Base-by-base conservation (phyloP, 129 eudicot species). In the Scalesia atractyloides region DNA sequence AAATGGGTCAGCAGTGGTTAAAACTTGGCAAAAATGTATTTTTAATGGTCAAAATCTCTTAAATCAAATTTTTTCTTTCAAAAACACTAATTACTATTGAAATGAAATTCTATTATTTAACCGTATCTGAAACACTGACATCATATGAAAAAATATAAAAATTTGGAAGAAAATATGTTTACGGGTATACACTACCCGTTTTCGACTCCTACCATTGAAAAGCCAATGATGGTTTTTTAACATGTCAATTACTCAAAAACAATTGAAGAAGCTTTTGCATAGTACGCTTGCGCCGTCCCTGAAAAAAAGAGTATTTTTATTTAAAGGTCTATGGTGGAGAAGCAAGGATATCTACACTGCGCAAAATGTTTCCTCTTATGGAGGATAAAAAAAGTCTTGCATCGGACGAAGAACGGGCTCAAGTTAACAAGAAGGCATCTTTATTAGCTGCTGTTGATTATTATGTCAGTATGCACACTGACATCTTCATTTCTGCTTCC, bases 291-390 rank as follows among this genome's bases (percentile, higher is more conserved):
- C n/a, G 64, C 13, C 41, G 47, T 39, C 34, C 5, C 3, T 39
- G 17, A 64, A 63, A 34, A 36, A 66, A 54, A 19, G 1, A 12
- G 6, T 14, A 5, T 30, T 13, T 13, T 24, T 59, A 5, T 26
- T 60, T 13, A 14, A 83, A 94, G 98, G 98, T 94, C 8, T 94
- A 94, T 48, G 98, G 98, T 36, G 98, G 98, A 64, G 97, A 90
- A 80, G 98, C 96, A 47, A 84, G 97, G 76, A 86, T 94, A 57
- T 90, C 98, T 36, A 65, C 91, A 2, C 75, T 94, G 46, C 83
- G 89, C 13, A 82, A 82, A 66, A 24, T 94, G 81, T 94, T 90
- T 77, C 98, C 98, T 8, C 76, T 82, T 9, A 84, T 94, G 87
- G 98, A 90, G 76, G 98, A 94, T 64, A 94, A 94, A 75, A 87